Percentiles rank a stretch among this genome's conserved stretches.
phyloP scores from a whole-genome alignment of 2,329 filamentous ascomycete species.

The Fusarium albosuccineum region DNA sequence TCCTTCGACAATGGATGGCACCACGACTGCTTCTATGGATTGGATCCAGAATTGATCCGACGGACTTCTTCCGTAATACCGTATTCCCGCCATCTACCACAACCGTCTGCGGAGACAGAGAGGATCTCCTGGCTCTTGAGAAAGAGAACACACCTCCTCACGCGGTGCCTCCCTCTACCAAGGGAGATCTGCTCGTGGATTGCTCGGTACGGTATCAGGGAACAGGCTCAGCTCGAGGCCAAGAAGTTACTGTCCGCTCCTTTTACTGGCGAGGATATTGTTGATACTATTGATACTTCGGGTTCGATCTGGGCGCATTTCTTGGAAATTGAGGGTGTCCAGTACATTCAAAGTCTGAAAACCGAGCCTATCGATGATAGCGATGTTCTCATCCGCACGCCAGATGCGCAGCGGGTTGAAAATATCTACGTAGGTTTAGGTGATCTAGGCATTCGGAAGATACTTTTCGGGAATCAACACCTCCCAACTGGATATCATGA shows the following conservation, averaged over 20 bases:
- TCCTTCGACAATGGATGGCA: no score
- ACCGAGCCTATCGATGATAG: background rate
- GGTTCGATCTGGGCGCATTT: background rate
- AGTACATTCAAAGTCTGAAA: slow-evolving; percentile 1
- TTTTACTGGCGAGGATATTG: no score
- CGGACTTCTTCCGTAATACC: no score
- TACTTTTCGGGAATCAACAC: background rate
- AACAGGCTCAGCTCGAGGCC: slow-evolving; percentile 8
- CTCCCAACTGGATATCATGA: background rate
- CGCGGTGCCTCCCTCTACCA: background rate
- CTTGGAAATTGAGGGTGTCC: background rate
- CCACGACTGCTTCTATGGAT: no score
- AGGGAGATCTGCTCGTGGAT: background rate
- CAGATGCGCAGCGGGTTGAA: background rate
- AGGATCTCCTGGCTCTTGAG: background rate
- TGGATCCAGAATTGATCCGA: no score
- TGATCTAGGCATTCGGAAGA: slow-evolving; percentile 5
- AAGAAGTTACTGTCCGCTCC: background rate
- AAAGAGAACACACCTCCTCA: background rate
- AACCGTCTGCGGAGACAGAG: no score
- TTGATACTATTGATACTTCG: background rate
- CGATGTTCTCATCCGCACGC: background rate
- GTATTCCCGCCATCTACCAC: no score
- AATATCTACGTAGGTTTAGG: background rate
- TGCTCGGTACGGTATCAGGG: background rate